Conservation (phyloP, 2,329 filamentous ascomycete genomes). For the Colletotrichum cereale region DNA sequence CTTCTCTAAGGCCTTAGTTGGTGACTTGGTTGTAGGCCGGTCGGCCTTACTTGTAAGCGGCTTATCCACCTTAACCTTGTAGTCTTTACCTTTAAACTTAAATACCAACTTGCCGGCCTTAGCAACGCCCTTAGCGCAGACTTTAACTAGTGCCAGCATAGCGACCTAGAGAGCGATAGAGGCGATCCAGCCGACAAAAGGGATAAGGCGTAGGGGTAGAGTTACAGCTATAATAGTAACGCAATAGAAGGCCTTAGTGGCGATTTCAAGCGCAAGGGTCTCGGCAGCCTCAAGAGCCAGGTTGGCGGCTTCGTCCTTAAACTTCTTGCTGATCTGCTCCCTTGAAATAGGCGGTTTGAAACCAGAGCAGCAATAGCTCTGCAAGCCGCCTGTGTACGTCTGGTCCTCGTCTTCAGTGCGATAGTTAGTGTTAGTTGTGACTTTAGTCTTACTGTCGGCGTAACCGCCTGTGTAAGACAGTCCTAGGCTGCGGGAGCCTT, state of each 20-base stretch:
- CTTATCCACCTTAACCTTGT: constrained; percentile 27
- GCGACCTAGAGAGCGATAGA: constrained; percentile 4
- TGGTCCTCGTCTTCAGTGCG: too few relatives aligned
- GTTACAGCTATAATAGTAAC: constrained; percentile 48
- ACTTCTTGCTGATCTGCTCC: constrained; percentile 39
- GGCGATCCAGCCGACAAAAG: constrained; percentile 18
- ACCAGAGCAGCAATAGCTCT: too few relatives aligned
- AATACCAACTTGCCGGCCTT: constrained; percentile 5
- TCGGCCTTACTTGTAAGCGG: constrained; percentile 12
- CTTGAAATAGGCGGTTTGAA: too few relatives aligned
- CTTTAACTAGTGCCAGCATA: not conserved
- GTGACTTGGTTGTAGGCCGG: not conserved
- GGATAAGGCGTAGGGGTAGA: constrained; percentile 18
- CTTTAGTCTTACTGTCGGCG: too few relatives aligned
- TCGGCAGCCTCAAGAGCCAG: constrained; percentile 46
- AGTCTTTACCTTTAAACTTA: constrained; percentile 7
- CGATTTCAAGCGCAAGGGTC: constrained; percentile 48
- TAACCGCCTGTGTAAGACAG: constrained; percentile 47
- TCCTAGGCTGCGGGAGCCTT: constrained; percentile 46
- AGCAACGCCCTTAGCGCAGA: constrained; percentile 3
- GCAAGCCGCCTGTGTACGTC: too few relatives aligned
- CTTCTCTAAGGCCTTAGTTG: not conserved
- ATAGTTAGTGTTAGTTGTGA: too few relatives aligned
- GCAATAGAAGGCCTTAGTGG: constrained; percentile 51
- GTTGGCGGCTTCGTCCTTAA: constrained; percentile 44